Evolutionary conservation across 805 yeast species (phyloP).

Genomic region (Saccharomycopsis fibuligera): DNA sequence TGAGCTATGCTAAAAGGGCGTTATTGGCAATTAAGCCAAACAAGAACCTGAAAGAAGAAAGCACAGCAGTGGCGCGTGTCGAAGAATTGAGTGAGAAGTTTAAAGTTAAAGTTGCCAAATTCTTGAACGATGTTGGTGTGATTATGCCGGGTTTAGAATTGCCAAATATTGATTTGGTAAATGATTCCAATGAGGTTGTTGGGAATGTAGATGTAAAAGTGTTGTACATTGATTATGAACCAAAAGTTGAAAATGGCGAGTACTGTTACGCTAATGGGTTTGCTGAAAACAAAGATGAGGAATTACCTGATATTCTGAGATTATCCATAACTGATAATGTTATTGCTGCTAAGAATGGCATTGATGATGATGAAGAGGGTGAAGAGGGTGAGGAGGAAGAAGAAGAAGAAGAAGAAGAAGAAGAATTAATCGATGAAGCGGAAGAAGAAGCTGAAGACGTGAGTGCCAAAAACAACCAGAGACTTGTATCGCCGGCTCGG

Average conservation of each 20-base stretch:
- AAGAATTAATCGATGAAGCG: background rate
- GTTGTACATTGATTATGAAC: constrained; percentile 28
- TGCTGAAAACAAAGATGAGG: constrained; percentile 26
- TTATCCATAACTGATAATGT: constrained; percentile 29
- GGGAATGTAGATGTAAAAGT: constrained; percentile 27
- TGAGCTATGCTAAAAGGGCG: constrained; percentile 37
- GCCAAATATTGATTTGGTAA: constrained; percentile 23
- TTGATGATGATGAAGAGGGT: background rate
- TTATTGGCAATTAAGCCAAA: background rate
- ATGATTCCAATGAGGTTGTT: constrained; percentile 21
- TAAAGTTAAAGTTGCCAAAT: constrained; percentile 31
- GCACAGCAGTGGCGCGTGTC: constrained; percentile 22
- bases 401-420: constrained; percentile 2
- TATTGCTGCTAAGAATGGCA: background rate
- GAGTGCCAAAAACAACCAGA: constrained; percentile 23
- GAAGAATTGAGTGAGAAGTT: constrained; percentile 4
- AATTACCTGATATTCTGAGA: constrained; percentile 34
- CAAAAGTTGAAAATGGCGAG: constrained; percentile 23
- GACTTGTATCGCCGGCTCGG: constrained; percentile 41
- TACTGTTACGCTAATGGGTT: no score
- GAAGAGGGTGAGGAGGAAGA: constrained; percentile 9
- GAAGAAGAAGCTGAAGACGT: constrained; percentile 16
- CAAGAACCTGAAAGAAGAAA: constrained; percentile 11
- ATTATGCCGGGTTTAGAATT: constrained; percentile 50
- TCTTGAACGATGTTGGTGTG: constrained; percentile 50